Conservation (phyloP, 2,329 filamentous ascomycete genomes). For the Alternaria solani region DNA sequence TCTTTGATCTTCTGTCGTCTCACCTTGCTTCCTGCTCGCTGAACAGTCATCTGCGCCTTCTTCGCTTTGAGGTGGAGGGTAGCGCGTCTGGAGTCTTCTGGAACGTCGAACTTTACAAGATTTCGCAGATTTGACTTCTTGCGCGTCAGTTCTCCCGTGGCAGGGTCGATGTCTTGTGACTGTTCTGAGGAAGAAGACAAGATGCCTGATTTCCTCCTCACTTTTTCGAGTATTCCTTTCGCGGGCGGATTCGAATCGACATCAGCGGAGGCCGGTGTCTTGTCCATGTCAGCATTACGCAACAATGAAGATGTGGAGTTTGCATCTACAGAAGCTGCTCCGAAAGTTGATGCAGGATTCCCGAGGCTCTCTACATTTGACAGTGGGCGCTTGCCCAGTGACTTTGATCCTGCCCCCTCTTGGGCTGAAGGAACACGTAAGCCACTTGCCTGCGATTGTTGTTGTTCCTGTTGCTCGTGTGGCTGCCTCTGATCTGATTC, state of each 20-base stretch:
- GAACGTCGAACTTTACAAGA: slow-evolving; percentile 54
- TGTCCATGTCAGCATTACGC: slow-evolving; percentile 45
- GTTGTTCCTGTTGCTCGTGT: slow-evolving; percentile 24
- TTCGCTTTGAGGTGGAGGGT: slow-evolving; percentile 51
- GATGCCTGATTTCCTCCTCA: slow-evolving; percentile 38
- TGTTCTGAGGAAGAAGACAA: slow-evolving; percentile 23
- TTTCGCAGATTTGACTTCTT: slow-evolving; percentile 44
- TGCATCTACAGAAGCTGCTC: slow-evolving; percentile 45
- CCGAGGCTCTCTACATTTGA: slow-evolving; percentile 42
- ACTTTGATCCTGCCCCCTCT: slow-evolving; percentile 24
- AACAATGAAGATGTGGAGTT: slow-evolving; percentile 50
- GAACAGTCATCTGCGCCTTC: slow-evolving; percentile 50
- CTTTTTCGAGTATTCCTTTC: slow-evolving; percentile 41
- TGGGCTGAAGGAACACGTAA: slow-evolving; percentile 38
- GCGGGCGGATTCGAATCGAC: slow-evolving; percentile 28
- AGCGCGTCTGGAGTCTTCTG: slow-evolving; percentile 50
- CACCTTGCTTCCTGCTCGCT: slow-evolving; percentile 45
- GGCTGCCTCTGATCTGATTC: slow-evolving; percentile 10
- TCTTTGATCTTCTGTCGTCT: slow-evolving; percentile 56
- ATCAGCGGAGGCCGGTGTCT: slow-evolving; percentile 34
- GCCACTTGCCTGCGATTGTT: slow-evolving; percentile 40
- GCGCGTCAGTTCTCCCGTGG: slow-evolving; percentile 27
- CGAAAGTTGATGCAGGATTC: slow-evolving; percentile 33
- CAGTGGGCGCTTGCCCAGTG: slow-evolving; percentile 38
- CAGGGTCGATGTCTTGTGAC: slow-evolving; percentile 7